Evolutionary conservation across 768 basidiomycete species (phyloP).

Genomic region (Phylloporus scabripes): DNA sequence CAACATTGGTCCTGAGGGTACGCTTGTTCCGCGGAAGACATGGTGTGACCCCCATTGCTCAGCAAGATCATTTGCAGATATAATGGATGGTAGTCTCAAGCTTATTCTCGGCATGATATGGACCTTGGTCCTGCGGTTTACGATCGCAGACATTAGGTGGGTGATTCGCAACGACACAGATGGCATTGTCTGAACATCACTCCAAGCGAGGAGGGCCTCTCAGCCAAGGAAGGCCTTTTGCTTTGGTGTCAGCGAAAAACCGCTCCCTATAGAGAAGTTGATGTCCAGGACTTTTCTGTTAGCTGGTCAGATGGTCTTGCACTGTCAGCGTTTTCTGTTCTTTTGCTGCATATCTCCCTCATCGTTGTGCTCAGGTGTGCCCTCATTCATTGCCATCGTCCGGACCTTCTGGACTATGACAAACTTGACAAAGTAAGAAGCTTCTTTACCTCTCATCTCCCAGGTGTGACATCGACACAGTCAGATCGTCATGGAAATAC

Average conservation of each 20-base stretch:
- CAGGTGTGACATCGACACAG: slow-evolving; percentile 34
- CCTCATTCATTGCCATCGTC: slow-evolving; percentile 94
- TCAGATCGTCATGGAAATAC: slow-evolving; percentile 79
- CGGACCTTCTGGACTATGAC: slow-evolving; percentile 89
- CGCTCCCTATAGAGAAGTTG: slow-evolving; percentile 80
- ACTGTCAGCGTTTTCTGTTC: slow-evolving; percentile 50
- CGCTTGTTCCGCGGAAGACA: slow-evolving; percentile 2
- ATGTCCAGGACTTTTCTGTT: slow-evolving; percentile 88
- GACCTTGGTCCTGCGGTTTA: slow-evolving; percentile 95
- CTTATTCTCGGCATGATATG: slow-evolving; percentile 99
- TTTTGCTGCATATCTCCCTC: slow-evolving; percentile 1
- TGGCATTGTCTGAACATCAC: slow-evolving; percentile 8
- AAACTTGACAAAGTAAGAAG: slow-evolving; percentile 69
- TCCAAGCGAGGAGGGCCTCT: slow-evolving; percentile 92
- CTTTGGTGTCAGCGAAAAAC: slow-evolving; percentile 99
- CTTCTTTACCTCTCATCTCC: neutral
- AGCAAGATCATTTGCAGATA: slow-evolving; percentile 51
- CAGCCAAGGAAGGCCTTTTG: slow-evolving; percentile 93
- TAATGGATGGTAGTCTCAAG: slow-evolving; percentile 98
- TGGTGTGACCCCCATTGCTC: neutral
- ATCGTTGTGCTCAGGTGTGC: slow-evolving; percentile 66
- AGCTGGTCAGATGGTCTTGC: slow-evolving; percentile 97
- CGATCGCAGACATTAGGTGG: slow-evolving; percentile 96
- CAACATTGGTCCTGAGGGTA: slow-evolving; percentile 96
- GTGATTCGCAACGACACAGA: slow-evolving; percentile 20